Evolutionary conservation across 306 rosid species (phyloP), one percentile per base, ranked within the genome.

Genomic region (Lathyrus oleraceus): DNA sequence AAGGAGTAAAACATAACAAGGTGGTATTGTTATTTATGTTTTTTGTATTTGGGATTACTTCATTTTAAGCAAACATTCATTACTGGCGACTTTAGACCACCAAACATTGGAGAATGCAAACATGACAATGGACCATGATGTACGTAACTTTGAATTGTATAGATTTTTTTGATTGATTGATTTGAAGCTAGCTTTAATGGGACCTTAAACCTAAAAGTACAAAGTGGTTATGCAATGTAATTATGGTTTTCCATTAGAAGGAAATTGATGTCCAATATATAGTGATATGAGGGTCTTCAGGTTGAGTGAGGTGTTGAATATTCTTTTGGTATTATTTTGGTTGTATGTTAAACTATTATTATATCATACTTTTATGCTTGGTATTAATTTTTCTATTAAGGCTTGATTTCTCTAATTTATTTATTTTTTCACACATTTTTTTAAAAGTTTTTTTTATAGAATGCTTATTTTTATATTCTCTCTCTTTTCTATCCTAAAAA

Each of bases 1-100:
- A 73, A 80, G 87, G 85, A 72, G 71, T 91, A 68, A 83, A 83
- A 64, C 88, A 78, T 25, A 82, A 76, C 72, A 82, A 94, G 96
- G 99, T 90, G 78, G 65, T 57, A 40, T 23, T 54, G n/a, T 65
- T 62, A 43, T 57, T 19, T 17, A 35, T 47, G 53, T 30, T 28
- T 38, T 54, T 10, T 1, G 25, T 60, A 15, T 44, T 65, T 64
- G 45, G n/a, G n/a, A n/a, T n/a, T n/a, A n/a, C 7, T 45, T 60
- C 71, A 68, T 48, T 42, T 51, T 47, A 61, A 69, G 23, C 67
- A 44, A 44, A 69, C 79, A 79, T n/a, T 69, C 79, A 40, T 4
- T 42, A 42, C 71, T 91, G 78, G 61, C 30, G 5, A 72, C 13
- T 57, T 83, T 80, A 5, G 74, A 83, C 82, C 2, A n/a, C n/a